These are phyloP conservation scores for Fraxinus nigra DNA, from an alignment of 305 asterid species.

Conservation along the genomic window DNA sequence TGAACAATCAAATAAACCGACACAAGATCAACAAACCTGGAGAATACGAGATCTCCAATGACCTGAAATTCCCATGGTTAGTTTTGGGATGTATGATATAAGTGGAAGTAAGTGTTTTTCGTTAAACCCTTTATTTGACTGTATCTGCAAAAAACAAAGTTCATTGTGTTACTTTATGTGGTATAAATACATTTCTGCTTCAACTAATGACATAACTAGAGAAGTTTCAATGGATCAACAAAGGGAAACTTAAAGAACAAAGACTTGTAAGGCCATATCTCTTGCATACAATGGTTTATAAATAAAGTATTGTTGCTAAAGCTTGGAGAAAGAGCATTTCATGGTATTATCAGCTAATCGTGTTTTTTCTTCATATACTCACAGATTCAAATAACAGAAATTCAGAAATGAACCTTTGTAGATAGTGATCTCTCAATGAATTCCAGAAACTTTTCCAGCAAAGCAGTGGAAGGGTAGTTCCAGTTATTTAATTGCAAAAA, in stretches of 20 bases:
- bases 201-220: conserved; percentile 14
- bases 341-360: conserved; percentile 13
- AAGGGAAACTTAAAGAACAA: conserved; percentile 1
- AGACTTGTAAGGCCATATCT: not conserved
- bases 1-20: not conserved
- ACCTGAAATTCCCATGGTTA: conserved; percentile 50
- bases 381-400: conserved; percentile 12
- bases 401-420: conserved; percentile 52
- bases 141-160: conserved; percentile 50
- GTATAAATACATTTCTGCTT: conserved; percentile 11
- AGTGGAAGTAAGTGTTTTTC: conserved; percentile 74
- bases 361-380: not conserved
- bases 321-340: conserved; percentile 4
- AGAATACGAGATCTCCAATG: conserved; percentile 72
- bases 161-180: conserved; percentile 1
- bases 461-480: conserved; percentile 40
- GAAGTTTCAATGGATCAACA: not conserved
- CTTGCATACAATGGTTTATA: not conserved
- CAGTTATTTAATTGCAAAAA: conserved; percentile 61
- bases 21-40: conserved; percentile 46
- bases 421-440: conserved; percentile 65
- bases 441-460: conserved; percentile 66
- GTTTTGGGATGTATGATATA: conserved; percentile 70
- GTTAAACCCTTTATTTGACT: conserved; percentile 43
- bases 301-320: not conserved